phyloP scores from a whole-genome alignment of 495 filamentous ascomycete genomes.

The Chaetomidium leptoderma region DNA sequence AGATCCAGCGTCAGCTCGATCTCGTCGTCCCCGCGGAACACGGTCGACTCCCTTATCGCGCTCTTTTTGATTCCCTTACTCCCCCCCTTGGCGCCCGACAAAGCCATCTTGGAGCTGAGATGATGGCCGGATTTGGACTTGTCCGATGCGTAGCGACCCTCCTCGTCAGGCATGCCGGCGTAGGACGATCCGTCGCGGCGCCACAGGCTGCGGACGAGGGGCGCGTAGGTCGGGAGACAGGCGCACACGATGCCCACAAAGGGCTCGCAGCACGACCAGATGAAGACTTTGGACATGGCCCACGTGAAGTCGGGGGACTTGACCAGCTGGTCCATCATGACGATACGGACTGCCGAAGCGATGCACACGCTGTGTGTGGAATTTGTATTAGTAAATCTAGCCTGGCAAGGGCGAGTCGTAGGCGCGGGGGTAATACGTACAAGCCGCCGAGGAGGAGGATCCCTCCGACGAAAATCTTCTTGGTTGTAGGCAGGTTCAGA shows the following conservation, averaged over 20 bases:
- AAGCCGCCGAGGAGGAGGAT: slow-evolving; percentile 42
- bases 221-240: slow-evolving; percentile 41
- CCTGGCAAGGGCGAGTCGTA: slow-evolving; percentile 15
- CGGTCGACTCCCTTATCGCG: too few species aligned
- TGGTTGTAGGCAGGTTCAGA: slow-evolving; percentile 33
- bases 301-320: slow-evolving; percentile 36
- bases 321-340: slow-evolving; percentile 34
- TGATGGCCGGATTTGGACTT: too few species aligned
- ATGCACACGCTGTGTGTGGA: slow-evolving; percentile 32
- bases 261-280: slow-evolving; percentile 44
- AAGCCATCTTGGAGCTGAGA: too few species aligned
- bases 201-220: slow-evolving; percentile 30
- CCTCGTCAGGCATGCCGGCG: too few species aligned
- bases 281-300: slow-evolving; percentile 40
- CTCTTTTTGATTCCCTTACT: not conserved
- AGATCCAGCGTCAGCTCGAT: slow-evolving; percentile 22
- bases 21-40: slow-evolving; percentile 19
- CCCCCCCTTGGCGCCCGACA: not conserved
- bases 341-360: slow-evolving; percentile 42
- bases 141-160: too few species aligned
- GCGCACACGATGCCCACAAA: slow-evolving; percentile 41
- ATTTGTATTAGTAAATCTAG: too few species aligned
- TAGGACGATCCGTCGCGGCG: not conserved
- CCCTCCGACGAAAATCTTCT: slow-evolving; percentile 40
- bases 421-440: slow-evolving; percentile 25